A percentile compares a stretch with the other conserved stretches of the same genome.
phyloP scores from a whole-genome alignment of 352 stramenopile species.

The Globisporangium splendens region DNA sequence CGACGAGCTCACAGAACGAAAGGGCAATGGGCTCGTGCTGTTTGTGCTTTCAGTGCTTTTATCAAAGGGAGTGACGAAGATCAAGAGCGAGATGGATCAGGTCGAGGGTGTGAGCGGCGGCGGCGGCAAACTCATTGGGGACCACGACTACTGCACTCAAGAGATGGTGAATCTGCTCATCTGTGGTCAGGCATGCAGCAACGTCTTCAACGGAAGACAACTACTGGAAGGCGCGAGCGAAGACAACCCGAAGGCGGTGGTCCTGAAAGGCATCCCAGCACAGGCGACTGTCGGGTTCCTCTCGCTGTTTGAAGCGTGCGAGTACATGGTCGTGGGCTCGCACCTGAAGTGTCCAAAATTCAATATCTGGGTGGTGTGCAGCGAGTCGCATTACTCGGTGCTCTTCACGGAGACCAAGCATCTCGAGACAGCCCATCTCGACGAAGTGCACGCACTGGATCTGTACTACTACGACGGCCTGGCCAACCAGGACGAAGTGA shows the following conservation, averaged over 20 bases:
- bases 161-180: slow-evolving; percentile 97
- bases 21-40: slow-evolving; percentile 66
- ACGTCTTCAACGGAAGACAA: slow-evolving; percentile 93
- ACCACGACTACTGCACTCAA: slow-evolving; percentile 89
- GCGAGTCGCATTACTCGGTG: slow-evolving; percentile 91
- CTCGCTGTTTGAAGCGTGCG: slow-evolving; percentile 90
- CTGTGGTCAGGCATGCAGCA: slow-evolving; percentile 88
- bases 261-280: slow-evolving; percentile 66
- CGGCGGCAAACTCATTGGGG: slow-evolving; percentile 69
- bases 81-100: slow-evolving; percentile 86
- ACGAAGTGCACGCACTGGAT: slow-evolving; percentile 44
- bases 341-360: slow-evolving; percentile 69
- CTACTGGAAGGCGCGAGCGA: slow-evolving; percentile 61
- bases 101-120: slow-evolving; percentile 34
- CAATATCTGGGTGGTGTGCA: slow-evolving; percentile 91
- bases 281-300: slow-evolving; percentile 79
- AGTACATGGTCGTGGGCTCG: slow-evolving; percentile 83
- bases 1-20: slow-evolving; percentile 44
- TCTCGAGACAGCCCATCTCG: slow-evolving; percentile 22
- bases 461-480: slow-evolving; percentile 89
- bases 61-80: slow-evolving; percentile 47
- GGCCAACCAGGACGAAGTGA: slow-evolving; percentile 86
- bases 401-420: slow-evolving; percentile 54
- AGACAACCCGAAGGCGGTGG: slow-evolving; percentile 53
- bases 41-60: slow-evolving; percentile 70